Percentiles rank a stretch among this genome's conserved stretches.
Evolutionary conservation across 1,284 basidiomycete species (phyloP).

Genomic region (Tylopilus orsonianus): DNA sequence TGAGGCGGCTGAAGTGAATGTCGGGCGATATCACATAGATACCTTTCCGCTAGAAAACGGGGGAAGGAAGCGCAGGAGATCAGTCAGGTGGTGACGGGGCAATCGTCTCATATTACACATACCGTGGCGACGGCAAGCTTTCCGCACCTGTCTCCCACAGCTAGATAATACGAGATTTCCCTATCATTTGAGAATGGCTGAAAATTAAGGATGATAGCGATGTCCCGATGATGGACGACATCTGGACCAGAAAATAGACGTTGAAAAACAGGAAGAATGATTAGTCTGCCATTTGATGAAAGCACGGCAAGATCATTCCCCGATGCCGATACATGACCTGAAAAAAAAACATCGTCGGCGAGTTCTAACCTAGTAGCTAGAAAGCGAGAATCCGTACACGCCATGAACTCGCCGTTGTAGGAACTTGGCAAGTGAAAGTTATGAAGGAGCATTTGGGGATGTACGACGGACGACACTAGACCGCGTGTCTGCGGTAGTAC

Average conservation of each 20-base stretch:
- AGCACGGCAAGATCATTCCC: slow-evolving; percentile 56
- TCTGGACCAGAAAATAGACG: slow-evolving; percentile 36
- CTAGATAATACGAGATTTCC: slow-evolving; percentile 46
- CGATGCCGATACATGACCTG: slow-evolving; percentile 61
- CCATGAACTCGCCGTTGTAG: slow-evolving; percentile 23
- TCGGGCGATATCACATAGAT: slow-evolving; percentile 43
- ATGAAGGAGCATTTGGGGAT: slow-evolving; percentile 18
- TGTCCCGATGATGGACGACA: slow-evolving; percentile 33
- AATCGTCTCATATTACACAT: slow-evolving; percentile 17
- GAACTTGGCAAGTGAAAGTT: slow-evolving; percentile 5
- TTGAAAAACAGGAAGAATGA: slow-evolving; percentile 57
- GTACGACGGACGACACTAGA: slow-evolving; percentile 25
- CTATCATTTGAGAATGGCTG: slow-evolving; percentile 23
- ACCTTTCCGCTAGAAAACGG: slow-evolving; percentile 42
- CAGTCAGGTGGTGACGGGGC: background rate
- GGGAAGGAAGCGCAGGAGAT: background rate
- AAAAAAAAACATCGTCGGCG: slow-evolving; percentile 1
- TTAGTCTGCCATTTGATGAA: slow-evolving; percentile 41
- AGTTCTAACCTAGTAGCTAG: background rate
- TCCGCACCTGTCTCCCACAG: slow-evolving; percentile 44
- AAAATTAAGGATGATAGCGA: slow-evolving; percentile 46
- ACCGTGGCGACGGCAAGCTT: slow-evolving; percentile 54
- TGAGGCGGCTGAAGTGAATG: slow-evolving; percentile 21
- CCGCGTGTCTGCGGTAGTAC: slow-evolving; percentile 20
- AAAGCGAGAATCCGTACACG: slow-evolving; percentile 22